Evolutionary conservation across 169 alveolate species (phyloP).

Genomic region (Theileria orientalis): DNA sequence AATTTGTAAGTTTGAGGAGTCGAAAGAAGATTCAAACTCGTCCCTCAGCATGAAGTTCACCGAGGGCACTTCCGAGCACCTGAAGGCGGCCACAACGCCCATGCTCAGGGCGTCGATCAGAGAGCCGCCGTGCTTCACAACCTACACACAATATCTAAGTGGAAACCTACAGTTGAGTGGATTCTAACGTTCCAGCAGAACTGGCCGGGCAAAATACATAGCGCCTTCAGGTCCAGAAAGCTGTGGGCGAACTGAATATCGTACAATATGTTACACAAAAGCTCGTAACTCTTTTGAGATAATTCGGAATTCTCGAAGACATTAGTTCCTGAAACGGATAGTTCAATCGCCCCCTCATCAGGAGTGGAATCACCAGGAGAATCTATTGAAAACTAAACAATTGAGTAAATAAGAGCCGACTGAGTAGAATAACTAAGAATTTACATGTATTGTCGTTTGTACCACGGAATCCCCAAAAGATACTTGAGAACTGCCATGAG

Average conservation of each 20-base stretch:
- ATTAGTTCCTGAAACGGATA: slow-evolving; percentile 33
- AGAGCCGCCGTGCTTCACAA: slow-evolving; percentile 72
- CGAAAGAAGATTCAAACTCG: slow-evolving; percentile 47
- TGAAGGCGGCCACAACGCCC: slow-evolving; percentile 67
- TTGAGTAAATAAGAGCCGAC: too few relatives aligned
- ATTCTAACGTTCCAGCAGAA: slow-evolving; percentile 71
- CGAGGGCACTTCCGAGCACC: slow-evolving; percentile 61
- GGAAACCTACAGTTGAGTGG: slow-evolving; percentile 42
- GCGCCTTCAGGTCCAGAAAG: slow-evolving; percentile 48
- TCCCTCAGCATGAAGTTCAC: slow-evolving; percentile 58
- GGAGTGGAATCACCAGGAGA: slow-evolving; percentile 29
- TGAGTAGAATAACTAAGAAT: not conserved
- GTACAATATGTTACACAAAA: slow-evolving; percentile 52
- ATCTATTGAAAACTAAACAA: slow-evolving; percentile 33
- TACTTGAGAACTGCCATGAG: slow-evolving; percentile 61
- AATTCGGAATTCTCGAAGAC: slow-evolving; percentile 48
- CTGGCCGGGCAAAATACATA: slow-evolving; percentile 67
- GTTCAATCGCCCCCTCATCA: slow-evolving; percentile 54
- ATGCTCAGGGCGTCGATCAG: slow-evolving; percentile 68
- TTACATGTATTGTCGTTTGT: slow-evolving; percentile 50
- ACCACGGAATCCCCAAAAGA: slow-evolving; percentile 47
- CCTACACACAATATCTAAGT: slow-evolving; percentile 25
- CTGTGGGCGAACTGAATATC: slow-evolving; percentile 51
- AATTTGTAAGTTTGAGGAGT: slow-evolving; percentile 42
- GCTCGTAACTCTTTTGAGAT: slow-evolving; percentile 58